Percentiles rank a stretch among this genome's conserved stretches.
These are phyloP conservation scores for Vigna angularis DNA, from an alignment of 306 rosid genomes.

Conservation along the genomic window DNA sequence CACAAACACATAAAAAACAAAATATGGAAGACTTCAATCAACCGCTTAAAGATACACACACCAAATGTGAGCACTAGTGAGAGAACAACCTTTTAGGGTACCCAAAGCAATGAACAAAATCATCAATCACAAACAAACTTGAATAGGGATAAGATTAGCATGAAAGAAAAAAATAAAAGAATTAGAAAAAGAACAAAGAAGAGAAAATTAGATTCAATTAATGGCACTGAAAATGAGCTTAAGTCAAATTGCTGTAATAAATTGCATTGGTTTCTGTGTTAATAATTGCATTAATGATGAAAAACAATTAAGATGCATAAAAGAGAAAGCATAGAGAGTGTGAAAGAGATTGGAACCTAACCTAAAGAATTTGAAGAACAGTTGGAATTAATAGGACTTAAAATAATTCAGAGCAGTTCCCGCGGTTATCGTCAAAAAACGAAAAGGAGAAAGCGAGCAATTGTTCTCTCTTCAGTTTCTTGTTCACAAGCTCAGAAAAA, in stretches of 20 bases:
- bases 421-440: neutral
- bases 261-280: neutral
- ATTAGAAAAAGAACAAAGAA: neutral
- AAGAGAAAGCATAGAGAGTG: neutral
- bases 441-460: neutral
- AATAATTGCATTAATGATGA: neutral
- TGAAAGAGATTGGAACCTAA: slow-evolving; percentile 45
- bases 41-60: neutral
- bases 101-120: neutral
- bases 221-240: neutral
- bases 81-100: neutral
- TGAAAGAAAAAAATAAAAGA: neutral
- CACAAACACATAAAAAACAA: neutral
- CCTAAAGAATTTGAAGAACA: slow-evolving; percentile 53
- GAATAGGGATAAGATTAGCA: neutral
- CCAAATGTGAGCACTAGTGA: neutral
- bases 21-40: neutral
- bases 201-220: neutral
- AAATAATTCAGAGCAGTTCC: neutral
- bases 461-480: neutral
- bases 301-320: neutral
- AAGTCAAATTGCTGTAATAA: neutral
- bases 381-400: slow-evolving; percentile 13
- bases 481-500: neutral
- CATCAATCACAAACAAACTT: neutral